Base-by-base conservation (phyloP, 2,329 filamentous ascomycete genomes). In the Bipolaris victoriae region DNA sequence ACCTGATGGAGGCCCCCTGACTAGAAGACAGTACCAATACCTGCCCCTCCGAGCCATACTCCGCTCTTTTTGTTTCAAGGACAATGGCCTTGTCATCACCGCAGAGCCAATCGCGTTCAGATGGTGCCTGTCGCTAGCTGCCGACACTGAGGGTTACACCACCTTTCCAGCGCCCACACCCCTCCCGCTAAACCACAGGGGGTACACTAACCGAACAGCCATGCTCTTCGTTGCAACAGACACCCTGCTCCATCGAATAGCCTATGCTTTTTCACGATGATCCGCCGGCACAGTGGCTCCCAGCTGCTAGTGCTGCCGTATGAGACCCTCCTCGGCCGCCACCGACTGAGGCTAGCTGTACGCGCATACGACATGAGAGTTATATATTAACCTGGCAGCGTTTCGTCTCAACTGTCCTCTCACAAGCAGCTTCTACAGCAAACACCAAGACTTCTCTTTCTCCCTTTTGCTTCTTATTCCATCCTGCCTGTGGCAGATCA, bases 401-500 rank as follows among this genome's bases (percentile, higher is more conserved):
- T 50, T 64, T 52, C 61, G 40, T 57, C 43, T 58, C 40, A 41
- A 62, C 65, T 70, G 65, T 58, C 52, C 65, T 62, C 59, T 61
- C 59, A 63, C 61, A 58, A 54, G 61, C 63, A 37, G 60, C 62
- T 66, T 57, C 62, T 64, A 68, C 63, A 66, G 63, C 63, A 64
- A 50, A 50, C 63, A 66, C 56, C 49, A 62, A 62, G 43, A 58
- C 63, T 66, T 61, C 57, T 54, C 61, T 65, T 57, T 61, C 51
- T 63, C 61, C 55, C 48, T 64, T 62, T 56, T 61, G 33, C 24
- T 46, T 57, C 55, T 57, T 58, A 58, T 62, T 55, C 55, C 60
- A 65, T 71, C 66, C 67, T 67, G 72, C 74, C 73, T 70, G 73
- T 65, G 74, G 74, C 74, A 74, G 69, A 69, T 63, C 64, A 71